Percentiles rank a stretch among this genome's conserved stretches.
These are phyloP conservation scores for Kernera saxatilis DNA, from an alignment of 345 rosid species.

Conservation along the genomic window DNA sequence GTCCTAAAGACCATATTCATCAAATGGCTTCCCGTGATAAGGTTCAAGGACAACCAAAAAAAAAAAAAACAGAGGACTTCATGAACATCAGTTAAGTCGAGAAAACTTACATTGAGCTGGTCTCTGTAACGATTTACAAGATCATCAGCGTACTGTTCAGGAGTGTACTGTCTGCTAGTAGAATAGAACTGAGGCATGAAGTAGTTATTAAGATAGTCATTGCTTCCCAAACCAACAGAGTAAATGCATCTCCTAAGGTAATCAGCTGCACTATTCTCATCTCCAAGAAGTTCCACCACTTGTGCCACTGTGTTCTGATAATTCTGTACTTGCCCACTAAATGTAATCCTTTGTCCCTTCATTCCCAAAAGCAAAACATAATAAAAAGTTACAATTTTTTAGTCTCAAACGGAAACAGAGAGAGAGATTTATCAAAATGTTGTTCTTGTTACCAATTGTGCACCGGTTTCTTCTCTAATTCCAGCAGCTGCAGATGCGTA, in stretches of 20 bases:
- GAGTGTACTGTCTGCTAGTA: slow-evolving; percentile 43
- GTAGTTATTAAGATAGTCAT: slow-evolving; percentile 91
- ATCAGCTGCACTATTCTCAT: slow-evolving; percentile 42
- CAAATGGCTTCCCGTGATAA: not conserved
- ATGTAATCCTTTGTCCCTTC: slow-evolving; percentile 72
- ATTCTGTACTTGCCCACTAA: slow-evolving; percentile 69
- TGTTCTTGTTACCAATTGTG: slow-evolving; percentile 50
- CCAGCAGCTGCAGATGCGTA: slow-evolving; percentile 91
- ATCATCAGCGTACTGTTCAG: slow-evolving; percentile 51
- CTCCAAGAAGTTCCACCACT: slow-evolving; percentile 58
- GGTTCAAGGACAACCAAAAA: not conserved
- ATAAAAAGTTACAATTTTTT: not conserved
- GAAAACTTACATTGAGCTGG: slow-evolving; percentile 50
- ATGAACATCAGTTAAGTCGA: not conserved
- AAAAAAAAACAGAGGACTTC: not conserved
- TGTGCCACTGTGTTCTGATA: slow-evolving; percentile 56
- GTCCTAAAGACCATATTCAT: not conserved
- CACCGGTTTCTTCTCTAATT: slow-evolving; percentile 76
- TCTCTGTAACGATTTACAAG: slow-evolving; percentile 51
- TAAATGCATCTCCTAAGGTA: slow-evolving; percentile 61
- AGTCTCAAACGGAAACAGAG: not conserved
- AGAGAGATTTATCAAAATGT: not conserved
- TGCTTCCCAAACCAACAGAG: slow-evolving; percentile 79
- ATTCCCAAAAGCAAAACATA: not conserved
- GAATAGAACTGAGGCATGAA: slow-evolving; percentile 73